Percentiles rank a stretch among this genome's conserved stretches.
Evolutionary conservation across 140 eudicot species (phyloP).

Genomic region (Artemisia princeps): DNA sequence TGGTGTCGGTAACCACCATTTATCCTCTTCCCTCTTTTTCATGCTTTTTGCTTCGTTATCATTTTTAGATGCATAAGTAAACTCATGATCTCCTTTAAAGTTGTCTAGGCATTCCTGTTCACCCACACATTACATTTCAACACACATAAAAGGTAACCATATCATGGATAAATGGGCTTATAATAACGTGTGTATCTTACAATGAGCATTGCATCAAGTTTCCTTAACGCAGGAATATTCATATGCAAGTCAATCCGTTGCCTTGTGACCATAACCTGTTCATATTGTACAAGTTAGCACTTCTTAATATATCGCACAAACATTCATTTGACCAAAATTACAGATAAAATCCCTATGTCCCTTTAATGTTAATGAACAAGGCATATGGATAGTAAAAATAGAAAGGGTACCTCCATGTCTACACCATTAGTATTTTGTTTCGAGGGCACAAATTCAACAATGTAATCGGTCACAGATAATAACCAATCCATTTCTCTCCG

Average conservation of each 20-base stretch:
- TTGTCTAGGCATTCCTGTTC: conserved; percentile 78
- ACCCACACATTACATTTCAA: conserved; percentile 3
- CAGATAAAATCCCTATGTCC: not conserved
- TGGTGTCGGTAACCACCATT: conserved; percentile 95
- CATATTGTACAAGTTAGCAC: conserved; percentile 18
- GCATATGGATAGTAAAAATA: not conserved
- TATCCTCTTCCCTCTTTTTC: conserved; percentile 54
- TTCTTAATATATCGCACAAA: conserved; percentile 4
- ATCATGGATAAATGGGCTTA: not conserved
- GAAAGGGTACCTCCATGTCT: conserved; percentile 50
- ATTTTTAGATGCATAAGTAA: conserved; percentile 54
- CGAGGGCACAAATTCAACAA: conserved; percentile 71
- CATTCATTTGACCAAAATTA: conserved; percentile 6
- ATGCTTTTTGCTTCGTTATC: conserved; percentile 40
- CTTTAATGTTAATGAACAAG: not conserved
- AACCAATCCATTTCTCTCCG: conserved; percentile 79
- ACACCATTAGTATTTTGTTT: conserved; percentile 64
- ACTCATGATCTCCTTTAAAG: conserved; percentile 67
- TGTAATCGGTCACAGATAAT: conserved; percentile 71
- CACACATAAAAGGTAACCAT: not conserved
- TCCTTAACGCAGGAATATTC: conserved; percentile 78
- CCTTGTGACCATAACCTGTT: conserved; percentile 64
- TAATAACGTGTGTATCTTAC: conserved; percentile 36
- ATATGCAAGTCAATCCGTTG: conserved; percentile 71
- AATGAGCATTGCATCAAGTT: conserved; percentile 81